These are phyloP conservation scores for Penicillium soppii DNA, from an alignment of 495 filamentous ascomycete species.

Conservation along the genomic window DNA sequence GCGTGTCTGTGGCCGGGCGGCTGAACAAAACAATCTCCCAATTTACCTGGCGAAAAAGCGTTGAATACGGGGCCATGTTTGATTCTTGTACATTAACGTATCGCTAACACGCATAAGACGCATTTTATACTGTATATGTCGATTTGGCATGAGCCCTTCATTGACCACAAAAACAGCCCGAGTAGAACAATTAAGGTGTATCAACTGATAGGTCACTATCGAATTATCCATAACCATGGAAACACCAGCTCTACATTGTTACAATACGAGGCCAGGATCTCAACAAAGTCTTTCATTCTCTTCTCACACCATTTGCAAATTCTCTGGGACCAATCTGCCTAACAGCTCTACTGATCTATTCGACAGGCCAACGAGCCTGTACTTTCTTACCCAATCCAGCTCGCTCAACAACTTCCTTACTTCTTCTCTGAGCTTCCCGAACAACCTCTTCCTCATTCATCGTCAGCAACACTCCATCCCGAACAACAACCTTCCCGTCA, in stretches of 20 bases:
- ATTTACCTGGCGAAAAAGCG: background rate
- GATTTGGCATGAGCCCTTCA: background rate
- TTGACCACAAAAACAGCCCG: background rate
- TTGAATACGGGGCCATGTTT: background rate
- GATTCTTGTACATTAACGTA: background rate
- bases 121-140: background rate
- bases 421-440: conserved; percentile 32
- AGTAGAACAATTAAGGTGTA: too few species aligned
- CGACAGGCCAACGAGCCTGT: conserved; percentile 38
- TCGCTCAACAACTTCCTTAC: conserved; percentile 39
- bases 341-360: conserved; percentile 9
- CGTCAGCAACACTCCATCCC: conserved; percentile 31
- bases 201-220: too few species aligned
- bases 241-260: too few species aligned
- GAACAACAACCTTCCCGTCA: conserved; percentile 44
- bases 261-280: too few species aligned
- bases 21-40: background rate
- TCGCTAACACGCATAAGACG: background rate
- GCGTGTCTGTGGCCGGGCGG: background rate
- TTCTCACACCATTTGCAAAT: too few species aligned
- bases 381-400: conserved; percentile 40
- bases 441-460: conserved; percentile 38
- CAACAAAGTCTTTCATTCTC: too few species aligned
- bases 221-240: too few species aligned
- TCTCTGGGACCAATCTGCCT: background rate